Base-by-base conservation (phyloP, 495 filamentous ascomycete genomes). In the Annulohypoxylon moriforme region DNA sequence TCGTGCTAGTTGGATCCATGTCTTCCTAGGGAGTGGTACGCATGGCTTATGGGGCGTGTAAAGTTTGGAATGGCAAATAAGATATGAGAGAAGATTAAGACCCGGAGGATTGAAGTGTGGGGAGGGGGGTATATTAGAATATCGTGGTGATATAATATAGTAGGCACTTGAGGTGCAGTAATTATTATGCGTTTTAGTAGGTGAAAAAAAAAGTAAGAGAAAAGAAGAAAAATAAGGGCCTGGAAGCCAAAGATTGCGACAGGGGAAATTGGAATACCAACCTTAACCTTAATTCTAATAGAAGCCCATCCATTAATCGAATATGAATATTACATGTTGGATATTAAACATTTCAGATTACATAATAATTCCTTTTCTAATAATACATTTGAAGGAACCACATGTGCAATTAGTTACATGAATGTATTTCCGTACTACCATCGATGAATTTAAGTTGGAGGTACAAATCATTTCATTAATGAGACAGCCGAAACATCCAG, bases 71-170 rank as follows among this genome's bases (percentile, higher is more conserved):
- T 60, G 18, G 31, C 42, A 14, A 40, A 31, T 40, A 29, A 52
- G 55, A 16, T 60, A 6, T 29, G 24, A 52, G 24, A 52, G 24
- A 29, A 52, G 42, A n/a, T 0, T 55, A 29, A 29, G 42, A n/a
- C 0, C 60, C 1, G 34, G 49, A 55, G 58, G 59, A 59, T 59
- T 33, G 40, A n/a, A 25, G 27, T 59, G 66, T 69, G 52, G 59
- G 67, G 58, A 42, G 44, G 58, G 47, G 57, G 52, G 44, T 61
- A 68, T 61, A 68, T 60, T 33, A 18, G 33, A 67, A 53, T 60
- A 44, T 31, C 24, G 22, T 27, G 14, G 27, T 42, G 31, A 40
- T 57, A 66, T 46, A 40, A 25, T 14, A 36, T 33, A 10, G 34
- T 36, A 36, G 34, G 3, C 11, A 33, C 8, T 47, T 33, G 31